Evolutionary conservation across 306 rosid species (phyloP), one percentile per base, ranked within the genome.

Genomic region (Argentina anserina): DNA sequence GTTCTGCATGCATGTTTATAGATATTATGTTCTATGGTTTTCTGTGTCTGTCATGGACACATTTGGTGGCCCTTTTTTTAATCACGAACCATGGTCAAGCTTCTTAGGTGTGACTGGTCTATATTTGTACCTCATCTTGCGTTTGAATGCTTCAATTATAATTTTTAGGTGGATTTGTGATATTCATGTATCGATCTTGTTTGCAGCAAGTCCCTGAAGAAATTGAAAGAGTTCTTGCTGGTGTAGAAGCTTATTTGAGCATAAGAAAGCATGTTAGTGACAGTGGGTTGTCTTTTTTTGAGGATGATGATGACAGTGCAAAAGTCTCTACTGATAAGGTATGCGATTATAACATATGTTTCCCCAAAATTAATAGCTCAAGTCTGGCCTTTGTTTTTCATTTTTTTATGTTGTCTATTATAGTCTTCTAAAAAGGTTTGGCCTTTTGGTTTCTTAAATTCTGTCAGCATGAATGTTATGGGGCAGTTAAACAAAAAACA

Each of bases 201-300:
- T 70, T 81, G 78, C 99, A 94, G 99, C 99, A 94, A 94, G 88
- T 87, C 75, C 97, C 97, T 39, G 99, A 91, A 78, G 99, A 91
- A 87, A 84, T 94, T 25, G 99, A 94, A 80, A 85, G 96, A 82
- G 96, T 94, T 81, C 88, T 91, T 90, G 91, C 84, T 71, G 95
- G 96, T 43, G 79, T 91, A 47, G 96, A 94, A 89, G 96, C 99
- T 72, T 94, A 94, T 77, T 84, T 94, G 82, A 94, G 97, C 89
- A 94, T 91, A 82, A 86, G 97, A 88, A 91, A 68, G 76, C 88
- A 74, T 84, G 81, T 79, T 45, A 83, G 83, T 79, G 91, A 91
- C 67, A 41, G 84, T 31, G 97, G 97, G 64, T 77, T 94, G 77
- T 94, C 92, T 55, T 87, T 85, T 79, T 94, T 91, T 33, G 99